Evolutionary conservation across 306 rosid genomes (phyloP), one percentile per base, ranked within the genome.

Genomic region (Herpetospermum pedunculosum): DNA sequence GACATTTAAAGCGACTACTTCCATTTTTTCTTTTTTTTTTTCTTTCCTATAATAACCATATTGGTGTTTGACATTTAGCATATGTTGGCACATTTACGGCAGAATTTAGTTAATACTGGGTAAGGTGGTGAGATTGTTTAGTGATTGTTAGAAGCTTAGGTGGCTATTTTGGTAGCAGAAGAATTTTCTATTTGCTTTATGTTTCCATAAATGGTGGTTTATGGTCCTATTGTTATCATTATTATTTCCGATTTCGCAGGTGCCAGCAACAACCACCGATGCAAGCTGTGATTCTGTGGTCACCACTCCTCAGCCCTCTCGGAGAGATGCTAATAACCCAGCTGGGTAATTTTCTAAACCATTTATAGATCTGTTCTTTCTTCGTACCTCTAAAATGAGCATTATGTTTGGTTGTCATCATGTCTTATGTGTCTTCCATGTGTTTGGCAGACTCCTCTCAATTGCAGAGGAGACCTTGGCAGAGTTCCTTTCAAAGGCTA

Each of bases 401-500:
- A 65, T 38, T 53, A 21, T 53, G 63, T 23, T 50, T 14, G n/a
- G 41, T 58, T 43, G 43, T 30, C 8, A 29, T 25, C 57, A 18
- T 44, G 16, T 4, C 29, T 55, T 40, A 23, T 47, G 19, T 4
- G 35, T 46, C 52, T 54, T 32, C 29, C 0, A 44, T 74, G 10
- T 74, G 41, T 10, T 47, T 62, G 57, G 84, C 88, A 94, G 98
- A 91, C 97, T 94, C 81, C 98, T 94, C 77, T 86, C 97, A 71
- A 87, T 95, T 79, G 99, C 99, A 4, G 96, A 95, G 92, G 99
- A 91, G 87, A 91, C 95, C 77, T 87, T 95, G 95, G 85, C 99
- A 80, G 99, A 91, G 96, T 95, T 95, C 96, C 96, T 95, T 83
- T 95, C 99, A 43, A 95, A 95, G 92, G 99, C 99, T 83, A 95